A percentile compares a stretch with the other conserved stretches of the same genome.
Evolutionary conservation across 2,329 filamentous ascomycete genomes (phyloP).

Genomic region (Biscogniauxia sp.): DNA sequence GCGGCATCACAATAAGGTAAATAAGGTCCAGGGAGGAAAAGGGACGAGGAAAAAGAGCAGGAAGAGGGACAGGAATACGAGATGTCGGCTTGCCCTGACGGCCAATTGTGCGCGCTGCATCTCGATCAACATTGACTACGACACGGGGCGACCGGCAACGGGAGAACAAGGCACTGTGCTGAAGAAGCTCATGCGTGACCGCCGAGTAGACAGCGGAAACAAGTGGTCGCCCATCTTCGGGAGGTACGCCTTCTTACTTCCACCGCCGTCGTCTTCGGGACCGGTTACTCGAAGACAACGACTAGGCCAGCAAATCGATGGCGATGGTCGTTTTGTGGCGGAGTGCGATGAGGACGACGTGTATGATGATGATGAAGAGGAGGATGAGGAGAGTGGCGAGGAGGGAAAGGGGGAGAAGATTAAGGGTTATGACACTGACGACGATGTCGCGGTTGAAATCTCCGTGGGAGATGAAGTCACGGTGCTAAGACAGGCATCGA

Average conservation of each 20-base stretch:
- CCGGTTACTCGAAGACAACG: background rate
- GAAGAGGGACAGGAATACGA: background rate
- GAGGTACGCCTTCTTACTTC: slow-evolving; percentile 62
- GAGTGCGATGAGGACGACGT: slow-evolving; percentile 43
- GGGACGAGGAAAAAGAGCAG: background rate
- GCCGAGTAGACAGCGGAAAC: slow-evolving; percentile 66
- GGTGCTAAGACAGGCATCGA: slow-evolving; percentile 47
- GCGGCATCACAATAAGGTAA: background rate
- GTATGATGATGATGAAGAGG: slow-evolving; percentile 7
- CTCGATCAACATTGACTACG: slow-evolving; percentile 70
- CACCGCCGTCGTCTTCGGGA: slow-evolving; percentile 22
- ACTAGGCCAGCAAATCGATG: background rate
- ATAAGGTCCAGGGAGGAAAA: background rate
- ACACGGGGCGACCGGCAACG: slow-evolving; percentile 56
- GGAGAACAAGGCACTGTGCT: slow-evolving; percentile 60
- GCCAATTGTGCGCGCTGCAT: slow-evolving; percentile 68
- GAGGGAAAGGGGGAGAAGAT: background rate
- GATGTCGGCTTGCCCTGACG: slow-evolving; percentile 52
- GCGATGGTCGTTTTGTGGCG: background rate
- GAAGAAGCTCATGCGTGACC: slow-evolving; percentile 68
- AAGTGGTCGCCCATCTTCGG: slow-evolving; percentile 72
- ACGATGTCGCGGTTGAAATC: slow-evolving; percentile 36
- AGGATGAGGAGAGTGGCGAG: slow-evolving; percentile 2
- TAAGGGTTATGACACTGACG: slow-evolving; percentile 25
- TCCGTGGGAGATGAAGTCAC: slow-evolving; percentile 55